A percentile compares a stretch with the other conserved stretches of the same genome.
phyloP scores from a whole-genome alignment of 441 rosid species.

The Bruguiera hainesii region DNA sequence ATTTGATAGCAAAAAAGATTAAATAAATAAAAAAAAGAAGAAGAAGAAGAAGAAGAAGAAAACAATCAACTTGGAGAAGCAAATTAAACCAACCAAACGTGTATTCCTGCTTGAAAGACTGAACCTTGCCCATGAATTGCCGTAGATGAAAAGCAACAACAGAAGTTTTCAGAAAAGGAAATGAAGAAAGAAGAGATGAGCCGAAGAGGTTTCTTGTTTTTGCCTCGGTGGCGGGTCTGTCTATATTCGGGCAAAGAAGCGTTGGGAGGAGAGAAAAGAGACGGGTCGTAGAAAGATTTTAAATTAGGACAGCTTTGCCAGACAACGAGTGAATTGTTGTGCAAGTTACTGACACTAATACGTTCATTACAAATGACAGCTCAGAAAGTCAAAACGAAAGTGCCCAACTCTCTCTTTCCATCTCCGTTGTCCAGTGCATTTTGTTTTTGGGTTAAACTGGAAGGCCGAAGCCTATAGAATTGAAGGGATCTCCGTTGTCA shows the following conservation, averaged over 20 bases:
- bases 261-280: neutral
- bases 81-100: constrained; percentile 6
- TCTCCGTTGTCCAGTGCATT: too few relatives aligned
- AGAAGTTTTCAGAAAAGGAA: neutral
- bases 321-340: too few relatives aligned
- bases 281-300: neutral
- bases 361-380: too few relatives aligned
- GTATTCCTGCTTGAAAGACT: constrained; percentile 13
- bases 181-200: neutral
- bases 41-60: neutral
- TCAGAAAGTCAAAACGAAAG: too few relatives aligned
- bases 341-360: too few relatives aligned
- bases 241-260: neutral
- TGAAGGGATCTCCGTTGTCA: too few relatives aligned
- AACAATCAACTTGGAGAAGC: neutral
- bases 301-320: too few relatives aligned
- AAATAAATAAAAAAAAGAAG: too few relatives aligned
- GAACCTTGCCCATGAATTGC: constrained; percentile 13
- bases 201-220: neutral
- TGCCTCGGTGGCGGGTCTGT: neutral
- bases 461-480: too few relatives aligned
- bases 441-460: too few relatives aligned
- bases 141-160: neutral
- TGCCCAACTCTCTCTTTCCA: too few relatives aligned
- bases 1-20: neutral